A percentile compares a stretch with the other conserved stretches of the same genome.
phyloP scores from a whole-genome alignment of 2,329 filamentous ascomycete species.

The Ophiostoma pallidulum region DNA sequence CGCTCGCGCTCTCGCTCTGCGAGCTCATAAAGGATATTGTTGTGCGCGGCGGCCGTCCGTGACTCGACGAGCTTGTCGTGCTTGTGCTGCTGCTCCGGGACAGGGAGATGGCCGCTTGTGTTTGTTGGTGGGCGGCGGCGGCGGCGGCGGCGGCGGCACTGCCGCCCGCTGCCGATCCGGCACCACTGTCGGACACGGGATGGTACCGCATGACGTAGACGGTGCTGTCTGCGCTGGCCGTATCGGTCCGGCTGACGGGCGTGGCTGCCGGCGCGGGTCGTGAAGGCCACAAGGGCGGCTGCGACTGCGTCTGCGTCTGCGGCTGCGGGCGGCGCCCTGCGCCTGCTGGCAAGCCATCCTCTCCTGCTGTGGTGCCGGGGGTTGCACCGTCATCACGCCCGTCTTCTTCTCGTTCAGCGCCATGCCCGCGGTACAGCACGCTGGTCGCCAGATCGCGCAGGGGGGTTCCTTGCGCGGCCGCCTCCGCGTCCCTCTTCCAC shows the following conservation, averaged over 20 bases:
- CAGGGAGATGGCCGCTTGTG: conserved; percentile 1
- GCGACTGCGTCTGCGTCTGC: too few relatives aligned
- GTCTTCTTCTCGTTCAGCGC: conserved; percentile 19
- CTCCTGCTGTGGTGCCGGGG: conserved; percentile 18
- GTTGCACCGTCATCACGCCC: too few relatives aligned
- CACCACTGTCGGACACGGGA: conserved; percentile 38
- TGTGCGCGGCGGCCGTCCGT: not conserved
- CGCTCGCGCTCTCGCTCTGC: conserved; percentile 6
- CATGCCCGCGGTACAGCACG: conserved; percentile 11
- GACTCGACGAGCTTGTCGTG: conserved; percentile 5
- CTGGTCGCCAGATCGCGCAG: not conserved
- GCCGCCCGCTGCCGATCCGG: not conserved
- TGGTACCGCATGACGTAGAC: conserved; percentile 55
- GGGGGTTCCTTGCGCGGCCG: not conserved
- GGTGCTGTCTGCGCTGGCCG: conserved; percentile 54
- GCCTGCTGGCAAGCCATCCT: not conserved
- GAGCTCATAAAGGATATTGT: conserved; percentile 5
- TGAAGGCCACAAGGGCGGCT: conserved; percentile 45
- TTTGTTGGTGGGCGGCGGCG: too few relatives aligned
- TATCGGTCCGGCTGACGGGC: conserved; percentile 52
- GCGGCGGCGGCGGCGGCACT: too few relatives aligned
- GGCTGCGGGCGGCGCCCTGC: too few relatives aligned
- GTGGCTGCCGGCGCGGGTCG: conserved; percentile 46
- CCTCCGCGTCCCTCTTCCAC: conserved; percentile 12
- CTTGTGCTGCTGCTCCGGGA: conserved; percentile 16